A percentile compares a stretch with the other conserved stretches of the same genome.
Conservation (phyloP, 2,329 filamentous ascomycete genomes). For the Epichloe glyceriae region DNA sequence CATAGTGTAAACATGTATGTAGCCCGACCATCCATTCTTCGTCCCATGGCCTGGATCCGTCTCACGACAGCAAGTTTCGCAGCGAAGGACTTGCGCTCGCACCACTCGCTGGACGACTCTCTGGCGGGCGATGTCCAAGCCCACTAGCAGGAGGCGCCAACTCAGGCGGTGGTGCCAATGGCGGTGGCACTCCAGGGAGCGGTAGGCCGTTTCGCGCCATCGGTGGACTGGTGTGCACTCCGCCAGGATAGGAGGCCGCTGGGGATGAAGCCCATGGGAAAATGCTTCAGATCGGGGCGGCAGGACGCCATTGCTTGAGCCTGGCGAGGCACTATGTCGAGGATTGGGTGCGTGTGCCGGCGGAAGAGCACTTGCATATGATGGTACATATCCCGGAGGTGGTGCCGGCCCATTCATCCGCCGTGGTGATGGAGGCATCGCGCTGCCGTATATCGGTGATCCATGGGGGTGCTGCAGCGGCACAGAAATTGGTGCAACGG, state of each 20-base stretch:
- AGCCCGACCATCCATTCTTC: background rate
- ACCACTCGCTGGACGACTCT: slow-evolving; percentile 41
- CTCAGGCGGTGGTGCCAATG: slow-evolving; percentile 13
- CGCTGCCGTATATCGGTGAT: slow-evolving; percentile 25
- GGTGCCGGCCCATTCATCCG: slow-evolving; percentile 29
- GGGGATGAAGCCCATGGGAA: slow-evolving; percentile 29
- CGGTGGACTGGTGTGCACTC: slow-evolving; percentile 33
- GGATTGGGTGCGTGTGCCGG: slow-evolving; percentile 14
- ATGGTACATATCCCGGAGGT: slow-evolving; percentile 27
- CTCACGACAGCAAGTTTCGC: slow-evolving; percentile 55
- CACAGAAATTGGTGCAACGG: slow-evolving; percentile 27
- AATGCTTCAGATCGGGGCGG: slow-evolving; percentile 21
- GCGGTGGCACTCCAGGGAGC: slow-evolving; percentile 9
- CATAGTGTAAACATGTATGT: background rate
- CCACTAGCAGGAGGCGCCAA: slow-evolving; percentile 11
- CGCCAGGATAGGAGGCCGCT: slow-evolving; percentile 27
- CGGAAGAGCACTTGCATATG: slow-evolving; percentile 16
- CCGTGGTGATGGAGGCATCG: slow-evolving; percentile 35
- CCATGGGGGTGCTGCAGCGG: slow-evolving; percentile 26
- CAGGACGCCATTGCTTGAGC: slow-evolving; percentile 21
- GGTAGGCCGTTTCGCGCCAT: slow-evolving; percentile 26
- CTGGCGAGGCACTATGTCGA: slow-evolving; percentile 17
- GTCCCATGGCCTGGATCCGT: background rate
- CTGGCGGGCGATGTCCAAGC: slow-evolving; percentile 21
- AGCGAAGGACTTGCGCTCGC: slow-evolving; percentile 67